phyloP scores from a whole-genome alignment of 495 filamentous ascomycete genomes.

The Tuber melanosporum region DNA sequence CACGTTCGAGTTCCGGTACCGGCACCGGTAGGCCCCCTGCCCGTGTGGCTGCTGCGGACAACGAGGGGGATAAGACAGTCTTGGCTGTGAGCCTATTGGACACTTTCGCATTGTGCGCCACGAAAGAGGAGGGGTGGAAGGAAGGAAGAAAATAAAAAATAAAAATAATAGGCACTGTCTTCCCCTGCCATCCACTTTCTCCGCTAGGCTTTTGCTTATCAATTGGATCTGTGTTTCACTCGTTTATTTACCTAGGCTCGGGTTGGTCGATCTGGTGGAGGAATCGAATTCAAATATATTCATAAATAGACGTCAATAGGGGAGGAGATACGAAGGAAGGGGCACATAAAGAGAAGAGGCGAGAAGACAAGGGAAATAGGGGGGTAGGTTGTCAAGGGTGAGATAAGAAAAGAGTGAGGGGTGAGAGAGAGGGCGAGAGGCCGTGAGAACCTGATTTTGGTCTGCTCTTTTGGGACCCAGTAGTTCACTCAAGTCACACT shows the following conservation, averaged over 20 bases:
- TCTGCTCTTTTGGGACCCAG: neutral
- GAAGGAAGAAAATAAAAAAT: neutral
- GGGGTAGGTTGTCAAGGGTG: neutral
- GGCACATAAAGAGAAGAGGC: neutral
- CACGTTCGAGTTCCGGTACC: neutral
- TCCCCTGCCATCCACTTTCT: neutral
- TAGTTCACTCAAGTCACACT: neutral
- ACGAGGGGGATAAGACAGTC: neutral
- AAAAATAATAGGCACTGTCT: neutral
- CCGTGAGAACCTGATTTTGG: neutral
- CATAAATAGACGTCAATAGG: neutral
- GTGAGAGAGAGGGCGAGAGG: neutral
- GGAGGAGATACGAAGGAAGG: neutral
- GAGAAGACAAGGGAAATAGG: neutral
- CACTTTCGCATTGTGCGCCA: neutral
- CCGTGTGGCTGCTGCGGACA: neutral
- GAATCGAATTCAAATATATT: neutral
- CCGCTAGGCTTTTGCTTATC: neutral
- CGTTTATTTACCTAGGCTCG: neutral
- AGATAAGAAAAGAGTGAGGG: neutral
- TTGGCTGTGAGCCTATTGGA: neutral
- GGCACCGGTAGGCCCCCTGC: neutral
- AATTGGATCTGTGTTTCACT: neutral
- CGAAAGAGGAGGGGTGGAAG: neutral
- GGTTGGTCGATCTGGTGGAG: neutral